These are phyloP conservation scores for Glomus cerebriforme DNA, from an alignment of 192 early-diverging fungal species.

Conservation along the genomic window DNA sequence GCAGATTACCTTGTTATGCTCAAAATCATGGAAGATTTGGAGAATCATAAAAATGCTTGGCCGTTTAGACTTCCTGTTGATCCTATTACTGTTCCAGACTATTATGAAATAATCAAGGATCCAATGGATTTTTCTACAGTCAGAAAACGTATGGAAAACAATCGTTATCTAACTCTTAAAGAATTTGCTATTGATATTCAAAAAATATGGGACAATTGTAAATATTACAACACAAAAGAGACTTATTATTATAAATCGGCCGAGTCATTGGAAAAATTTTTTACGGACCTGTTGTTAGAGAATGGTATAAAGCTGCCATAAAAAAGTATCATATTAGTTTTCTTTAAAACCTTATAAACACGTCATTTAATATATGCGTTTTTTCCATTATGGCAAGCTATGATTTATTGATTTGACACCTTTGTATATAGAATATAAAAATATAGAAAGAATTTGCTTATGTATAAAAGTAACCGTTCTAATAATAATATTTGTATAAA, in stretches of 20 bases:
- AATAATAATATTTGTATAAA: too few species aligned
- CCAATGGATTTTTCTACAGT: constrained; percentile 96
- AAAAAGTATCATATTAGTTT: too few species aligned
- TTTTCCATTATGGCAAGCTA: too few species aligned
- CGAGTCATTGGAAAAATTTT: constrained; percentile 73
- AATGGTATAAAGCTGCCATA: background rate
- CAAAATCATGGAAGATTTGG: constrained; percentile 75
- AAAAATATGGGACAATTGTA: constrained; percentile 94
- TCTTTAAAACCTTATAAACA: too few species aligned
- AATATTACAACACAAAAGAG: constrained; percentile 86
- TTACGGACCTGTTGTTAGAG: constrained; percentile 65
- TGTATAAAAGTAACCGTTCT: too few species aligned
- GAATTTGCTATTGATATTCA: constrained; percentile 82
- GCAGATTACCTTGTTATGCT: constrained; percentile 70
- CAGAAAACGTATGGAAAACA: constrained; percentile 79
- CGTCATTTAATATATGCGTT: too few species aligned
- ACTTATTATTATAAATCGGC: constrained; percentile 85
- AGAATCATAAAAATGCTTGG: constrained; percentile 82
- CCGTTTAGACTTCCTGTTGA: constrained; percentile 94
- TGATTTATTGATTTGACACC: too few species aligned
- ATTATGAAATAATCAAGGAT: constrained; percentile 93
- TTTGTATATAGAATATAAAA: too few species aligned
- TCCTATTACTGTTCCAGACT: constrained; percentile 85
- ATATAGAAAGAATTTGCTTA: too few species aligned
- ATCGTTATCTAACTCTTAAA: constrained; percentile 79